Evolutionary conservation across 345 rosid species (phyloP).

Genomic region (Salix caprea): DNA sequence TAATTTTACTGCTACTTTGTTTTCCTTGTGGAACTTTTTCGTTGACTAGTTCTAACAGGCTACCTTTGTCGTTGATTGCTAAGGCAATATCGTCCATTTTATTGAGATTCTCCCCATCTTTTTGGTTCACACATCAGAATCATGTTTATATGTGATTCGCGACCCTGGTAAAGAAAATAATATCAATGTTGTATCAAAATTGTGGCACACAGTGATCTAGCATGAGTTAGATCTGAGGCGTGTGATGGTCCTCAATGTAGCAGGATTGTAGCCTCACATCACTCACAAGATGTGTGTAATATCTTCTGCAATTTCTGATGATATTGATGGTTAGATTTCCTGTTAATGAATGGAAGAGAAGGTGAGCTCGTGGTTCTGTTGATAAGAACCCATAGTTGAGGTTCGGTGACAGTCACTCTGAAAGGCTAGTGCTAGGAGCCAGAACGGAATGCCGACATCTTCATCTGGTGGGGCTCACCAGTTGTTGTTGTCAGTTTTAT

Average conservation of each 20-base stretch:
- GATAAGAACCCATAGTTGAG: not conserved
- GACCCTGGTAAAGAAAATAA: not conserved
- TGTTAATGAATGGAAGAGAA: not conserved
- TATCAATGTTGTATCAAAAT: too few relatives aligned
- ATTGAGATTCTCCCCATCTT: not conserved
- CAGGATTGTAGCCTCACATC: not conserved
- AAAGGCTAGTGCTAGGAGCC: too few relatives aligned
- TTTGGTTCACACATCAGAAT: not conserved
- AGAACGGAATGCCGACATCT: too few relatives aligned
- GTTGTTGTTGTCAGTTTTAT: too few relatives aligned
- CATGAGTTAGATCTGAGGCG: not conserved
- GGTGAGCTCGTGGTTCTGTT: not conserved
- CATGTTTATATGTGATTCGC: not conserved
- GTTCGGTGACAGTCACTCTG: too few relatives aligned
- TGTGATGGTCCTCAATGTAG: not conserved
- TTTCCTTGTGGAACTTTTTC: not conserved
- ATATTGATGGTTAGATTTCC: not conserved
- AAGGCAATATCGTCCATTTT: not conserved
- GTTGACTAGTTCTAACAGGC: not conserved
- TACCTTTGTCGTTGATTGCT: not conserved
- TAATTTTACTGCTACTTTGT: not conserved
- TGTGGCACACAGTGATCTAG: too few relatives aligned
- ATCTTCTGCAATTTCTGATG: not conserved
- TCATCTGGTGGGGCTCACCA: too few relatives aligned
- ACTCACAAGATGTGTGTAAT: not conserved